These are phyloP conservation scores for Hyphopichia fennica DNA, from an alignment of 1,139 yeast genomes.

Conservation along the genomic window DNA sequence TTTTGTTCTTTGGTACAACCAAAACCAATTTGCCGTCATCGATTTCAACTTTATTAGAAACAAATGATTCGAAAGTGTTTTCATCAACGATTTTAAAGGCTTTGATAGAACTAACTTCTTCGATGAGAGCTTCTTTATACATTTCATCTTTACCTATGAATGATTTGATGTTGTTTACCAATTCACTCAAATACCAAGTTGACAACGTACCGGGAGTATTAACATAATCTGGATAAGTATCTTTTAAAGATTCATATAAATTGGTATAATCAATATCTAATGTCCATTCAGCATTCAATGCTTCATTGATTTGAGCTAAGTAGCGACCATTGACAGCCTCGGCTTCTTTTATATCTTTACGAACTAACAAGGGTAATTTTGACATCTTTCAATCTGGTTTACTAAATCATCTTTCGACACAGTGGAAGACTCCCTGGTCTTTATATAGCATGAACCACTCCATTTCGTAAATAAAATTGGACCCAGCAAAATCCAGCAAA, in stretches of 20 bases:
- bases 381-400: too few relatives aligned
- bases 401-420: too few relatives aligned
- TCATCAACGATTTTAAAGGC: too few relatives aligned
- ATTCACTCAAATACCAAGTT: constrained; percentile 9
- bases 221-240: constrained; percentile 5
- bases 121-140: constrained; percentile 12
- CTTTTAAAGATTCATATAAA: constrained; percentile 7
- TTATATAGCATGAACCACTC: too few relatives aligned
- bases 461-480: too few relatives aligned
- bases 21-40: too few relatives aligned
- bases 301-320: constrained; percentile 6
- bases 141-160: constrained; percentile 9
- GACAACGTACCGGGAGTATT: constrained; percentile 7
- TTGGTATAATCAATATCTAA: constrained; percentile 9
- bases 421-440: too few relatives aligned
- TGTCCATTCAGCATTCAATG: constrained; percentile 10
- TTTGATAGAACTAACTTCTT: too few relatives aligned
- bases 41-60: too few relatives aligned
- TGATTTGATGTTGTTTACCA: constrained; percentile 4
- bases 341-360: constrained; percentile 11
- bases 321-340: constrained; percentile 7
- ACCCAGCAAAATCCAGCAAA: too few relatives aligned
- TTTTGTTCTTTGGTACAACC: too few relatives aligned
- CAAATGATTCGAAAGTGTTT: too few relatives aligned
- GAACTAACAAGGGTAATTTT: constrained; percentile 9